Evolutionary conservation across 495 filamentous ascomycete genomes (phyloP), one percentile per base, ranked within the genome.

Genomic region (Penicillium soppii): DNA sequence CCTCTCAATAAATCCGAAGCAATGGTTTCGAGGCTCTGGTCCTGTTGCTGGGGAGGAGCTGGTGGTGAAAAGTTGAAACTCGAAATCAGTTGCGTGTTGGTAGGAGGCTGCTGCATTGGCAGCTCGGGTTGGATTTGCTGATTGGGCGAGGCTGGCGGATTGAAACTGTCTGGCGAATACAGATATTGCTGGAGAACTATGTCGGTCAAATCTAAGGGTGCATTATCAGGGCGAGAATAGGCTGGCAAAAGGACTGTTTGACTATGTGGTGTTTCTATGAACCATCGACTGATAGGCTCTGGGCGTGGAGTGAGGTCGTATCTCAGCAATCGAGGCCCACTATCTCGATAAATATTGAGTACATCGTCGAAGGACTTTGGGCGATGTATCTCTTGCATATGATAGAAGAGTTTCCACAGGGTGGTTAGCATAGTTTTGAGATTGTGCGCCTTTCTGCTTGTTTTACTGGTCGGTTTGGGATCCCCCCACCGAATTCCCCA

Each of bases 301-400:
- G 56, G 39, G 5, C 50, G 27, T 3, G 39, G 47, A 19, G 23
- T 15, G 21, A 62, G 30, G 7, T 58, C 53, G 23, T 49, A 63
- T 45, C 54, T 53, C 33, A 75, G 43, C 7, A 72, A 49, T 10
- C 72, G 61, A 42, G 72, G 70, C 0, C 72, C 72, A 38, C 61
- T 60, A 52, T 75, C 72, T 16, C 68, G 59, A 2, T 39, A 37
- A 3, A 63, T 16, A 20, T 65, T 56, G 15, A 43, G 36, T 1
- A 71, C 6, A 7, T 68, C 60, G 0, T 8, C n/a, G 7, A 47
- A 57, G 8, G 16, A 43, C 1, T 32, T 23, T 0, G 66, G 62
- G 2, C 50, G 53, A 36, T 68, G 56, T 2, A 48, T 10, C 15
- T 54, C 37, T 20, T 52, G 54, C 42, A 57, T 54, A 21, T 71